Base-by-base conservation (phyloP, 1,284 basidiomycete species). In the Wolfiporia cocos region DNA sequence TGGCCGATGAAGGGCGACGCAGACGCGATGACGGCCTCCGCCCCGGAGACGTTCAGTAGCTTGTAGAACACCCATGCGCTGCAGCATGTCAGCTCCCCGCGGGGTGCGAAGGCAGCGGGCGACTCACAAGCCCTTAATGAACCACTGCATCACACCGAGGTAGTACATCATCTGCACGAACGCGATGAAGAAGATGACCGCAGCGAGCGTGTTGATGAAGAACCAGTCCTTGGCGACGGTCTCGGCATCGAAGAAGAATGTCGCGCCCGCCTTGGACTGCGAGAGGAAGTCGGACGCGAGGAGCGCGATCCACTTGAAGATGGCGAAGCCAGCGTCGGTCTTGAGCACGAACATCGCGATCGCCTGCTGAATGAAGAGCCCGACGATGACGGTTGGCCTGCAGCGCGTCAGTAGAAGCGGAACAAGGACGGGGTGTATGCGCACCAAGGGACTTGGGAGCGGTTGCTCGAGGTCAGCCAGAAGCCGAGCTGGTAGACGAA, bases 1-100 rank as follows among this genome's bases (percentile, higher is more conserved):
- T 90, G 86, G 15, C 92, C 92, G 56, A 94, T 83, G 78, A 89
- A 95, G 14, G 92, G 92, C 1, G 89, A 92, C 14, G 91, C 83
- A 39, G 91, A 84, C 28, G 92, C 92, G 39, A 94, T 90, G 49
- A 94, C 86, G 26, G 92, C 90, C 60, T 94, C 92, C 5, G 90
- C 92, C 54, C 92, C 92, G 20, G 87, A 90, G 22, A 91, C 75
- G 50, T 86, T 80, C 78, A 93, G 77, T 40, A 86, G 65, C 64
- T 91, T 91, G 73, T 88, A 90, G 75, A 95, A 94, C 68, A 94
- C 76, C 89, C 88, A 92, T 4, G 90, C 92, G 56, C 83, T 86
- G 18, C 17, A 41, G 41, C 37, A 41, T 28, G 24, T 19, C 33
- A 39, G 17, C 23, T 17, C 47, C 24, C 36, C 53, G 39, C 26